A percentile compares a stretch with the other conserved stretches of the same genome.
These are phyloP conservation scores for Exobasidium rhododendri DNA, from an alignment of 1,284 basidiomycete species.

Conservation along the genomic window DNA sequence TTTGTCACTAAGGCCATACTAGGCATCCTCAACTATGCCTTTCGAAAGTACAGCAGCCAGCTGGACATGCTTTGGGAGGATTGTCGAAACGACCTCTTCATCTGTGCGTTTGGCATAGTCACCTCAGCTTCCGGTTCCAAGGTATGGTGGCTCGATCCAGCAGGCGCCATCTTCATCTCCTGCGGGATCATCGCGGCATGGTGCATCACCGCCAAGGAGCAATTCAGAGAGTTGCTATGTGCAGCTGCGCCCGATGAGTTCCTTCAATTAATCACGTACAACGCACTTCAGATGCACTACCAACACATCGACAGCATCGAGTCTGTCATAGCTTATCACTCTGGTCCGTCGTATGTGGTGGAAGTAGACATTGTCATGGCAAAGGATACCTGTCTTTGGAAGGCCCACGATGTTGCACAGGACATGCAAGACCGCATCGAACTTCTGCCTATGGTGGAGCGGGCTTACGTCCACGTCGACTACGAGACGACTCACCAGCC, in stretches of 20 bases:
- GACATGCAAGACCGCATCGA: slow-evolving; percentile 91
- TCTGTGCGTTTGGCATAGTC: slow-evolving; percentile 66
- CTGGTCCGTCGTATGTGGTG: slow-evolving; percentile 75
- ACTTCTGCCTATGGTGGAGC: slow-evolving; percentile 79
- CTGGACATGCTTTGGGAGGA: slow-evolving; percentile 93
- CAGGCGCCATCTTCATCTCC: slow-evolving; percentile 72
- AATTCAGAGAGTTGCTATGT: slow-evolving; percentile 85
- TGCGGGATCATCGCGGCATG: slow-evolving; percentile 76
- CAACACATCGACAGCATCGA: slow-evolving; percentile 81
- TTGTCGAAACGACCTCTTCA: slow-evolving; percentile 68
- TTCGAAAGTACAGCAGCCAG: slow-evolving; percentile 78
- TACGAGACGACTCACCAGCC: slow-evolving; percentile 42
- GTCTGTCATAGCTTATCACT: slow-evolving; percentile 59
- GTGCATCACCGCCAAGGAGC: slow-evolving; percentile 57
- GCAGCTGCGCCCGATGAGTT: slow-evolving; percentile 87
- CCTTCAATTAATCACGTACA: slow-evolving; percentile 85
- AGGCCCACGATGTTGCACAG: slow-evolving; percentile 88
- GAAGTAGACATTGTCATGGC: slow-evolving; percentile 94
- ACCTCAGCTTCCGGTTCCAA: slow-evolving; percentile 88
- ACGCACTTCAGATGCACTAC: slow-evolving; percentile 64
- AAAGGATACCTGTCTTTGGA: slow-evolving; percentile 80
- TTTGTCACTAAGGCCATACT: slow-evolving; percentile 79
- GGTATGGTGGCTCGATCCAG: slow-evolving; percentile 81
- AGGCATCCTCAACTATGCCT: slow-evolving; percentile 79
- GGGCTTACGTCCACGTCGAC: slow-evolving; percentile 45